A percentile compares a stretch with the other conserved stretches of the same genome.
Evolutionary conservation across 352 stramenopile genomes (phyloP).

Genomic region (Vaucheria bursata): DNA sequence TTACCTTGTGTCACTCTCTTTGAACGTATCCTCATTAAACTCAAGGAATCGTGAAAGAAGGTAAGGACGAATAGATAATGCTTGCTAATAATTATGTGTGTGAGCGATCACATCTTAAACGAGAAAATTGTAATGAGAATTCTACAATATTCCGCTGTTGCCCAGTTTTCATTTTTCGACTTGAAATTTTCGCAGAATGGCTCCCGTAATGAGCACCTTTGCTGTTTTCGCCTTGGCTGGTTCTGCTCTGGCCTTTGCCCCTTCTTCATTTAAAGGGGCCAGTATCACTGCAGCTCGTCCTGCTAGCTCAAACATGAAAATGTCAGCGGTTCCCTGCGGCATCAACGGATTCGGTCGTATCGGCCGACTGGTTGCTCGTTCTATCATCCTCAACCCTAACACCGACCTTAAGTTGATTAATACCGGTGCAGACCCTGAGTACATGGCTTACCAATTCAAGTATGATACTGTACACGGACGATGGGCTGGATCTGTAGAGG

Average conservation of each 20-base stretch:
- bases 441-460: slow-evolving; percentile 91
- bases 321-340: slow-evolving; percentile 57
- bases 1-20: no score
- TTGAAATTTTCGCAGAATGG: no score
- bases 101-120: no score
- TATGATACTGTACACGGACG: slow-evolving; percentile 90
- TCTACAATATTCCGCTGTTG: no score
- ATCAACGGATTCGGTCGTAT: slow-evolving; percentile 99
- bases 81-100: no score
- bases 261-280: slow-evolving; percentile 36
- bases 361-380: slow-evolving; percentile 76
- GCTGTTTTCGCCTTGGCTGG: slow-evolving; percentile 45
- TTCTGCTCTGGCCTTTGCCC: slow-evolving; percentile 38
- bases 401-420: slow-evolving; percentile 52
- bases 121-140: no score
- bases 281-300: slow-evolving; percentile 14
- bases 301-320: slow-evolving; percentile 28
- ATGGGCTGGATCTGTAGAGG: slow-evolving; percentile 71
- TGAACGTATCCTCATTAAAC: no score
- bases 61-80: no score
- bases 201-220: slow-evolving; percentile 38
- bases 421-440: slow-evolving; percentile 62
- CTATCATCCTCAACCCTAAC: slow-evolving; percentile 51
- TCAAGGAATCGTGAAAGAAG: no score
- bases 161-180: no score